Conservation (phyloP, 2,329 filamentous ascomycete species). For the Davidsoniella australis region DNA sequence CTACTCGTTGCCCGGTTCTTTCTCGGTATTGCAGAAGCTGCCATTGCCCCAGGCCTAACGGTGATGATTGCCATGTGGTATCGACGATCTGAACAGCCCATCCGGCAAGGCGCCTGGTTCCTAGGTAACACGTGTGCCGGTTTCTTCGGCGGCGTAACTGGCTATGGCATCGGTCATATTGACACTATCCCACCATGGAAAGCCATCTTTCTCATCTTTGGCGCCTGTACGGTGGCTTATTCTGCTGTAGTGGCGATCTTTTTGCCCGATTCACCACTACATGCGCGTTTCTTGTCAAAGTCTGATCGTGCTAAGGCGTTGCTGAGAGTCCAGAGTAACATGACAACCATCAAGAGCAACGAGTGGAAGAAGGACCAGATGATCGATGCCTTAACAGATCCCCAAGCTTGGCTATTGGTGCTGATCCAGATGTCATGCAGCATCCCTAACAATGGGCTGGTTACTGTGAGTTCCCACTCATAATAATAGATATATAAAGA, state of each 20-base stretch:
- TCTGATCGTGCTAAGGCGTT: slow-evolving; percentile 19
- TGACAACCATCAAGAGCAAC: slow-evolving; percentile 18
- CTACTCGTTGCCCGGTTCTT: slow-evolving; percentile 15
- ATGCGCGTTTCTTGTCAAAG: slow-evolving; percentile 15
- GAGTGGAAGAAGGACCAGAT: slow-evolving; percentile 18
- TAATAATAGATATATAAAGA: too few relatives aligned
- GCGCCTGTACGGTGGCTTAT: slow-evolving; percentile 35
- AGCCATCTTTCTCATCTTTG: slow-evolving; percentile 42
- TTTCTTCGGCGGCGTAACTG: slow-evolving; percentile 15
- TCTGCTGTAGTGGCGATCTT: slow-evolving; percentile 35
- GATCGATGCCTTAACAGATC: slow-evolving; percentile 17
- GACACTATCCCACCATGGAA: slow-evolving; percentile 31
- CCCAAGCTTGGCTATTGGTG: slow-evolving; percentile 17
- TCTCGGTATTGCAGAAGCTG: slow-evolving; percentile 15
- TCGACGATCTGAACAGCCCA: slow-evolving; percentile 16
- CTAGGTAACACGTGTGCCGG: slow-evolving; percentile 16
- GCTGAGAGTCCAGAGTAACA: slow-evolving; percentile 18
- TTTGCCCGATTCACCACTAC: slow-evolving; percentile 34
- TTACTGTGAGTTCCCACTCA: slow-evolving; percentile 14
- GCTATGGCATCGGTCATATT: slow-evolving; percentile 16
- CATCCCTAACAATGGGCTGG: slow-evolving; percentile 19
- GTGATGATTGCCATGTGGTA: slow-evolving; percentile 16
- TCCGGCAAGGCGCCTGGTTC: slow-evolving; percentile 18
- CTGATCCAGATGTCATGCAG: slow-evolving; percentile 16
- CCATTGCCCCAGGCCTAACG: slow-evolving; percentile 11